A percentile compares a stretch with the other conserved stretches of the same genome.
These are phyloP conservation scores for Umbilicaria muhlenbergii DNA, from an alignment of 495 filamentous ascomycete species.

Conservation along the genomic window DNA sequence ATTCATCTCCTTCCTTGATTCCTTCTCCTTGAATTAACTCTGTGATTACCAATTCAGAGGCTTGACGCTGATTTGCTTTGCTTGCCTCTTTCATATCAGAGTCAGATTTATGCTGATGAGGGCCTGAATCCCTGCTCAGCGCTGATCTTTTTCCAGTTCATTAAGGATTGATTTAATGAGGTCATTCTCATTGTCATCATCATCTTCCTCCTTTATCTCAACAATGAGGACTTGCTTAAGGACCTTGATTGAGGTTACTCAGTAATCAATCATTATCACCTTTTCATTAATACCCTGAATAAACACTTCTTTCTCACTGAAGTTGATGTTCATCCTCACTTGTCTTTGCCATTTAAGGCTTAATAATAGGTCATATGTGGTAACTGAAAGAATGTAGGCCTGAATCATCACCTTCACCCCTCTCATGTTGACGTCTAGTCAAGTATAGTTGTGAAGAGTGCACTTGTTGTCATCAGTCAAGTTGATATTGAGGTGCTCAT, in stretches of 20 bases:
- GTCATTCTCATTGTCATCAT: too few species aligned
- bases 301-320: background rate
- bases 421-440: background rate
- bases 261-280: slow-evolving; percentile 26
- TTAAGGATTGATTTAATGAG: too few species aligned
- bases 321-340: background rate
- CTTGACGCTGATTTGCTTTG: too few species aligned
- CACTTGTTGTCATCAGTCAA: background rate
- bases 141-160: too few species aligned
- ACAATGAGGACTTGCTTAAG: too few species aligned
- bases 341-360: background rate
- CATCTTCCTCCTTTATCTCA: too few species aligned
- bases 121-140: too few species aligned
- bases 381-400: background rate
- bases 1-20: too few species aligned
- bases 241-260: slow-evolving; percentile 21
- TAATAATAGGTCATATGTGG: background rate
- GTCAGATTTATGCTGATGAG: too few species aligned
- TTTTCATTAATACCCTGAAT: slow-evolving; percentile 9
- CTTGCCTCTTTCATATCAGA: too few species aligned
- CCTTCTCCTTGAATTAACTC: too few species aligned
- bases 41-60: too few species aligned
- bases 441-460: background rate
- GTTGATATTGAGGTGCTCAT: background rate
- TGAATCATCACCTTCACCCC: background rate